Evolutionary conservation across 331 rosid genomes (phyloP), one percentile per base, ranked within the genome.

Genomic region (Spiraea crenata): DNA sequence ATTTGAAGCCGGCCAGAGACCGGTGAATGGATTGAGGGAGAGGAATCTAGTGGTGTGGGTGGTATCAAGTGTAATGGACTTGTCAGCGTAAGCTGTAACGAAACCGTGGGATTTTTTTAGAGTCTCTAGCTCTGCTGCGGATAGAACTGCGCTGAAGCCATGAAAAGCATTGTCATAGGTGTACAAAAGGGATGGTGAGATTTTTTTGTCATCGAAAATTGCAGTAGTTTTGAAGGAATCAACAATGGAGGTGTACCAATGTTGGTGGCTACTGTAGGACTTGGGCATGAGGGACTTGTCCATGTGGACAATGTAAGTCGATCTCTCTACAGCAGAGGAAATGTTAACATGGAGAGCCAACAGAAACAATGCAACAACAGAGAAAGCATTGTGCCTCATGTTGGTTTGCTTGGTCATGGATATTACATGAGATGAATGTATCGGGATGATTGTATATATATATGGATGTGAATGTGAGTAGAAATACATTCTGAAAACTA

Each of bases 241-340:
- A 39, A 88, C 44, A 50, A 75, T 79, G 77, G 95, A 84, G 0
- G 82, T 44, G 9, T 84, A 82, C 95, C 85, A 88, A 50, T 76
- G 71, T 13, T 62, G 70, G 49, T 77, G 91, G 57, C 57, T 74
- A 5, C 77, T 17, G 68, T 63, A 86, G 9, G 69, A 73, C 14
- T 75, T 57, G 38, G 93, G 91, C 81, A 77, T 85, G 63, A 63
- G 38, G 65, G 85, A 73, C 60, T 74, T 78, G 74, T 82, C 85
- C 89, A 85, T 80, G 46, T 86, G 91, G 48, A 89, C 83, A 52
- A 89, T 81, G 35, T 82, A 81, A 6, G 88, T 78, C 19, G 81
- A 73, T 12, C 62, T 78, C 49, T 73, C 76, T 67, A 7, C 54
- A 64, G 9, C 54, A 64, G 39, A 44, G 20, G 54, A 57, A 16